These are phyloP conservation scores for Apiospora saccharicola DNA, from an alignment of 2,329 filamentous ascomycete species.

Conservation along the genomic window DNA sequence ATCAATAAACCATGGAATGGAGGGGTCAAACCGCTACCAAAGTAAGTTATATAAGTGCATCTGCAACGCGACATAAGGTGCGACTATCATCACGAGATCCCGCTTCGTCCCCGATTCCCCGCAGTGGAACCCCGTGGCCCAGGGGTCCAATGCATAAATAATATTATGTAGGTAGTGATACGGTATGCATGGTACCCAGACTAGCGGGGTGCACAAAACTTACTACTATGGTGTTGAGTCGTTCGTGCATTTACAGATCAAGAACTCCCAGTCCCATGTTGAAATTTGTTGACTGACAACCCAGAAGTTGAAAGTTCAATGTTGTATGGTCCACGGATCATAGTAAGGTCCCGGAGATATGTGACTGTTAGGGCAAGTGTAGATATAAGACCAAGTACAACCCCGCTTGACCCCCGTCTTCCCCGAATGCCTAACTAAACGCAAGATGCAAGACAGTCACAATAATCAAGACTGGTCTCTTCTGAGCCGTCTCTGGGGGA, in stretches of 20 bases:
- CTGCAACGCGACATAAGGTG: not conserved
- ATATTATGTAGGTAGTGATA: too few species aligned
- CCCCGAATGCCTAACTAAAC: not conserved
- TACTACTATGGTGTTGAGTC: not conserved
- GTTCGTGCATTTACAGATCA: not conserved
- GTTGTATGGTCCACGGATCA: not conserved
- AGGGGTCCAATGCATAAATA: not conserved
- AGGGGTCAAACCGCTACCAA: not conserved
- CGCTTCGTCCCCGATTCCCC: not conserved
- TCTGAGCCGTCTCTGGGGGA: not conserved
- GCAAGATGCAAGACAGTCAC: not conserved
- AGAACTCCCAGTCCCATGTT: not conserved
- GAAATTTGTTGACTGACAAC: not conserved
- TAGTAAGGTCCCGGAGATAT: not conserved
- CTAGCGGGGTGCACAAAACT: not conserved
- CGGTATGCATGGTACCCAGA: too few species aligned
- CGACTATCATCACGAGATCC: not conserved
- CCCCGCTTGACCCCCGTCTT: not conserved
- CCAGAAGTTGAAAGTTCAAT: not conserved
- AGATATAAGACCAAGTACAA: not conserved
- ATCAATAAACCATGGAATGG: not conserved
- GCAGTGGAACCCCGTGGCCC: constrained; percentile 9
- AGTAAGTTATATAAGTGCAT: not conserved
- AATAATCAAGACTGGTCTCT: not conserved
- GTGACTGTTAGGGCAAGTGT: not conserved